Base-by-base conservation (phyloP, 345 rosid genomes). In the Mallotus nudiflorus region DNA sequence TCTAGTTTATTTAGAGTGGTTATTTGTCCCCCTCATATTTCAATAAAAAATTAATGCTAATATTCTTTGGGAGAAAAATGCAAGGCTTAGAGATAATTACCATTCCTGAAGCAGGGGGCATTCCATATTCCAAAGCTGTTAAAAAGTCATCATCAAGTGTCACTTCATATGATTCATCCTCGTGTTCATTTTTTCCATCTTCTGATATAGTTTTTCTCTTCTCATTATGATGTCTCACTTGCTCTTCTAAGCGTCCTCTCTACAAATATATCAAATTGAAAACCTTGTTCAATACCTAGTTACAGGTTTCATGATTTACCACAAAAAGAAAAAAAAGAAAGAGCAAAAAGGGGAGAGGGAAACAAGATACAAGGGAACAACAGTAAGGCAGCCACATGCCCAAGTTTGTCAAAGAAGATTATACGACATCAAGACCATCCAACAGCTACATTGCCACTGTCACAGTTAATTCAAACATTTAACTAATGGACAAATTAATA, bases 21-120 rank as follows among this genome's bases (percentile, higher is more conserved):
- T n/a, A n/a, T n/a, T n/a, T n/a, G n/a, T n/a, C n/a, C n/a, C n/a
- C n/a, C n/a, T n/a, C n/a, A n/a, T n/a, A n/a, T n/a, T n/a, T n/a
- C n/a, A n/a, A n/a, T n/a, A n/a, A n/a, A n/a, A n/a, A n/a, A n/a
- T n/a, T n/a, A n/a, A n/a, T n/a, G n/a, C n/a, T n/a, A n/a, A n/a
- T n/a, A 40, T 13, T 35, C 33, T 14, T 1, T 55, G 35, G 15
- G 14, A 27, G 11, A 37, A 62, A 33, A 42, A 24, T 24, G 44
- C 40, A 66, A 4, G 20, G 14, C 4, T 25, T 40, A 44, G 52
- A n/a, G 53, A 51, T 28, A 24, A 52, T 13, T 85, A 95, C 99
- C 99, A 92, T 90, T 78, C 99, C 99, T 9, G 97, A 92, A 69
- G 97, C 99, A 0, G 97, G 99, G 64, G 97, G 97, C 97, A 95